Base-by-base conservation (phyloP, 179 eudicot genomes). In the Carnegiea gigantea region DNA sequence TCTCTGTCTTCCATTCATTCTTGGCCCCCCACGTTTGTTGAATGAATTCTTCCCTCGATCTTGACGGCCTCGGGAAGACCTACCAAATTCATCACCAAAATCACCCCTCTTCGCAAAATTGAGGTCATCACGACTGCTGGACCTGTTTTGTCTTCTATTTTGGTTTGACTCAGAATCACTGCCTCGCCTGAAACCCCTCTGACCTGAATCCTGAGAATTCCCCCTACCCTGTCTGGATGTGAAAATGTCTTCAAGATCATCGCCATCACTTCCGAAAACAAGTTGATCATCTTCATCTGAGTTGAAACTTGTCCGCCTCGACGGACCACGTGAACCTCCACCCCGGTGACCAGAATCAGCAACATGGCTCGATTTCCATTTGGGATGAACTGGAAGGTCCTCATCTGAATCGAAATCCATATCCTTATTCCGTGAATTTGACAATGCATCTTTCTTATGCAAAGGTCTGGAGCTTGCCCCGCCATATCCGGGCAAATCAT, bases 301-400 rank as follows among this genome's bases (percentile, higher is more conserved):
- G 79, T 72, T 90, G 51, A 77, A 89, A 78, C 60, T 81, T 75
- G 18, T 72, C 62, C 64, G 68, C 70, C 60, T 84, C 64, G 81
- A 84, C 18, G 83, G 70, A 51, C 76, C 79, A 24, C 84, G 86
- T 48, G 83, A 78, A 73, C 82, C 82, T 85, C 89, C 87, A 79
- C 51, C 82, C 85, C 86, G 83, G 30, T 60, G 87, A 78, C 89
- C 87, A 75, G 86, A 79, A 80, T 90, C 84, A 77, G 92, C 87
- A 76, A 83, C 91, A 84, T 89, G 98, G 84, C 95, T 92, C 33
- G 97, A 91, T 85, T 91, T 93, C 93, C 91, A 88, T 75, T 90
- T 84, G 21, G 91, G 89, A 83, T 90, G 92, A 88, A 90, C 83
- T 15, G 95, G 92, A 78, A 93, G 91, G 80, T 93, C 97, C 64